Base-by-base conservation (phyloP, 2,329 filamentous ascomycete species). In the Aspergillus sp. region DNA sequence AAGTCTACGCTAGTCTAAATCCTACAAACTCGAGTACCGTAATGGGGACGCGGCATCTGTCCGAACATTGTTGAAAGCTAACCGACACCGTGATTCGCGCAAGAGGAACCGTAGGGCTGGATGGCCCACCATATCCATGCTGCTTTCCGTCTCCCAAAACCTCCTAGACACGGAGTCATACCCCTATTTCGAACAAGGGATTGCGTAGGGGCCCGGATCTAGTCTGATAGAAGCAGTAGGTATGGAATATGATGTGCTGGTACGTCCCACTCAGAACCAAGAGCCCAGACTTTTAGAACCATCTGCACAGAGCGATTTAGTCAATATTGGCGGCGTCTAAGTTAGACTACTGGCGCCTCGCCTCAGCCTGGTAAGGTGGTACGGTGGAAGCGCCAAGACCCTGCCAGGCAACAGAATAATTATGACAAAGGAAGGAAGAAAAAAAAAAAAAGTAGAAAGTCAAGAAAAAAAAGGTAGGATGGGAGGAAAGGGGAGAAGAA, bases 371-470 rank as follows among this genome's bases (percentile, higher is more conserved):
- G 53, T 48, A 38, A 41, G 32, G 47, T 25, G 12, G 19, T 19
- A 41, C 9, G 51, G 28, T 43, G 41, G 43, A 56, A 25, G 32
- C 21, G 54, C 54, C 54, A 50, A 57, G 32, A 23, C 19, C 36
- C 4, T 8, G 30, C 23, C 55, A 57, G 55, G 55, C 55, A 57
- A 51, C 55, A 52, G 38, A 21, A 57, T 57, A 51, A 57, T 32
- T 17, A 36, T 45, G 48, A 38, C 47, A 19, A 43, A 51, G 43
- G 13, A 39, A n/a, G 6, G 7, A 36, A 12, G 13, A 6, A 47
- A 47, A 36, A 21, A 47, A 36, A 21, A n/a, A 32, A 43, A 41
- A 43, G 10, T 8, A 54, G 19, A 41, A 25, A 5, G 32, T 36
- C 25, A 39, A 25, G 15, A 21, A 38, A n/a, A 6, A 17, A 23